phyloP scores from a whole-genome alignment of 2,329 filamentous ascomycete genomes.

The Knufia fluminis region DNA sequence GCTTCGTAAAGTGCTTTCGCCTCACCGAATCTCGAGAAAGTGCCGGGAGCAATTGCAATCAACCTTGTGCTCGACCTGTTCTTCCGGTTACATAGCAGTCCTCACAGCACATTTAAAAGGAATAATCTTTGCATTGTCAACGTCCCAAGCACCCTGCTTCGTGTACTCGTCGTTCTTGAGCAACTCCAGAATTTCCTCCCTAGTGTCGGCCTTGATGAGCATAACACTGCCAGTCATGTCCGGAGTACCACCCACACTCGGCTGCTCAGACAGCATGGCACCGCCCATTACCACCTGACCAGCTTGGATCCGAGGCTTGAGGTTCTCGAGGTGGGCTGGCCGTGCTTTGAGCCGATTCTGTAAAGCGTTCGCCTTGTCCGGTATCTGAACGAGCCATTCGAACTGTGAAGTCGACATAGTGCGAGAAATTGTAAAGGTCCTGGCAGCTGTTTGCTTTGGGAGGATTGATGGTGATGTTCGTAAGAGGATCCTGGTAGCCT shows the following conservation, averaged over 20 bases:
- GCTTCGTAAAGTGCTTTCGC: too few relatives aligned
- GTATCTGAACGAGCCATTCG: slow-evolving; percentile 62
- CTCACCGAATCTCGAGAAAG: too few relatives aligned
- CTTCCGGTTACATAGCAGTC: slow-evolving; percentile 18
- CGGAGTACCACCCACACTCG: slow-evolving; percentile 51
- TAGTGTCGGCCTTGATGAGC: slow-evolving; percentile 55
- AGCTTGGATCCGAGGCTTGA: slow-evolving; percentile 17
- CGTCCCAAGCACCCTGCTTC: slow-evolving; percentile 67
- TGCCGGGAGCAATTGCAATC: too few relatives aligned
- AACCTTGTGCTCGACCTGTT: too few relatives aligned
- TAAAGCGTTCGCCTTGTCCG: slow-evolving; percentile 53
- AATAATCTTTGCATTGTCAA: slow-evolving; percentile 48
- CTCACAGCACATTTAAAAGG: slow-evolving; percentile 22
- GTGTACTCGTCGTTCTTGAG: slow-evolving; percentile 67
- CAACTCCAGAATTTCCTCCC: slow-evolving; percentile 58
- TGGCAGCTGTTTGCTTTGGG: background rate
- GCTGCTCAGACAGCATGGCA: slow-evolving; percentile 57
- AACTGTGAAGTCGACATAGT: slow-evolving; percentile 30
- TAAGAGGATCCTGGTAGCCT: background rate
- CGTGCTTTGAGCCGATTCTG: slow-evolving; percentile 37
- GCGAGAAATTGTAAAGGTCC: background rate
- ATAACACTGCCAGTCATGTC: slow-evolving; percentile 69
- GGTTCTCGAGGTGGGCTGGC: slow-evolving; percentile 15
- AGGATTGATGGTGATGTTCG: background rate
- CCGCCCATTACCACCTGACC: slow-evolving; percentile 37